Conservation (phyloP, 345 rosid species). For the Draba incana region DNA sequence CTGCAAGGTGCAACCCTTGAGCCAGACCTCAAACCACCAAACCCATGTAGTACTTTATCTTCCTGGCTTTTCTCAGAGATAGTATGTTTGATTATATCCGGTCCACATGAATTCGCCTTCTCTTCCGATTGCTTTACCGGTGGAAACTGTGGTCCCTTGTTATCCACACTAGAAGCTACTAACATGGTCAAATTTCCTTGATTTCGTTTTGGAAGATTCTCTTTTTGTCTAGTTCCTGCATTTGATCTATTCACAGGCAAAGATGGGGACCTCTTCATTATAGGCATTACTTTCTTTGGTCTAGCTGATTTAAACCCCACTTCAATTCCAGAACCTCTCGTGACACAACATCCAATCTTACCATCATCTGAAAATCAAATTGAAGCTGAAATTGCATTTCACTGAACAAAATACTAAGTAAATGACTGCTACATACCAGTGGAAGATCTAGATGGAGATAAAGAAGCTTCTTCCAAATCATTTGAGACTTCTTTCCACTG, state of each 20-base stretch:
- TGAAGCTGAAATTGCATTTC: neutral
- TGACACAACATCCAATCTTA: conserved; percentile 50
- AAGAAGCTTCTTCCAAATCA: conserved; percentile 51
- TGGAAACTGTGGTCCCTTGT: conserved; percentile 42
- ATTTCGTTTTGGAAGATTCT: conserved; percentile 37
- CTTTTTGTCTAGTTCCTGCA: conserved; percentile 41
- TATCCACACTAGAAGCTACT: conserved; percentile 34
- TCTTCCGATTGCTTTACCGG: conserved; percentile 36
- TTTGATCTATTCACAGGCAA: conserved; percentile 42
- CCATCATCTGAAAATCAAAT: conserved; percentile 52
- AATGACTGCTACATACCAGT: conserved; percentile 28
- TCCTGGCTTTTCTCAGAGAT: conserved; percentile 48
- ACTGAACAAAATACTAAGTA: neutral
- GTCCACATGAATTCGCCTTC: conserved; percentile 40
- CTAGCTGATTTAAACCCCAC: conserved; percentile 48
- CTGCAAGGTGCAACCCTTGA: conserved; percentile 71
- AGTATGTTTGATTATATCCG: conserved; percentile 57
- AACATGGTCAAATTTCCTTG: conserved; percentile 39
- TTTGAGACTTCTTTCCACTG: conserved; percentile 72
- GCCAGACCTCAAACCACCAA: conserved; percentile 56
- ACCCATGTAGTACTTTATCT: conserved; percentile 41
- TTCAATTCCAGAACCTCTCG: conserved; percentile 52
- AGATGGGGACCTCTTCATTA: conserved; percentile 62
- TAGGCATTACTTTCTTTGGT: conserved; percentile 57
- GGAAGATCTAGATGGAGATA: conserved; percentile 41